Base-by-base conservation (phyloP, 2,329 filamentous ascomycete species). In the Colletotrichum melonis region DNA sequence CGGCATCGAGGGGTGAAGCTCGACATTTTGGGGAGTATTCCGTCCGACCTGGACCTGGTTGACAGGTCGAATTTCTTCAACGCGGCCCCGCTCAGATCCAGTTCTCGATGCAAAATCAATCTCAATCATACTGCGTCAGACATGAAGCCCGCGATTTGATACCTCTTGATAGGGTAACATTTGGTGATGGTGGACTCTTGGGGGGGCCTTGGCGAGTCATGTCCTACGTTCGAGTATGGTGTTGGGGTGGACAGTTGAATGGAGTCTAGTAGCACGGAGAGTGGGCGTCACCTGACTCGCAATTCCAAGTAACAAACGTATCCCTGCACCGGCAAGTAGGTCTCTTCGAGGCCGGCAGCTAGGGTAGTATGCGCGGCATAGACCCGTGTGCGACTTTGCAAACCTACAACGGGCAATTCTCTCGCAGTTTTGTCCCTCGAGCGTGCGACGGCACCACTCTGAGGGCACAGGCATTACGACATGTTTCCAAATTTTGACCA, bases 231-330 rank as follows among this genome's bases (percentile, higher is more conserved):
- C n/a, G 22, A 46, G 24, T 12, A 6, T 22, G 52, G 52, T 55
- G 2, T 16, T 55, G 52, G 26, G 12, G 52, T 26, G 52, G 22
- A 55, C 52, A 42, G 52, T 55, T 28, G 22, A 22, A 66, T 66
- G 63, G 63, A 66, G 63, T 24, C 3, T 56, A 22, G 54, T 67
- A 1, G 32, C 19, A 46, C 19, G 54, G 9, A 58, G 54, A 67
- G 54, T 67, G 63, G 63, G 22, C 32, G 54, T 57, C 52, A 42
- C 49, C 57, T 66, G 63, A 66, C 52, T 66, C 52, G 63, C 52
- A 26, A 42, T 19, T 12, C 52, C 52, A 30, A 65, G 28, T 42
- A 2, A 26, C 14, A 24, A 14, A 26, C 52, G 52, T 16, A 55
- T 55, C 52, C 12, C 22, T 16, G 38, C 38, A 42, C 38, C 38